Conservation (phyloP, 2,329 filamentous ascomycete genomes). For the Pseudogymnoascus sp. region DNA sequence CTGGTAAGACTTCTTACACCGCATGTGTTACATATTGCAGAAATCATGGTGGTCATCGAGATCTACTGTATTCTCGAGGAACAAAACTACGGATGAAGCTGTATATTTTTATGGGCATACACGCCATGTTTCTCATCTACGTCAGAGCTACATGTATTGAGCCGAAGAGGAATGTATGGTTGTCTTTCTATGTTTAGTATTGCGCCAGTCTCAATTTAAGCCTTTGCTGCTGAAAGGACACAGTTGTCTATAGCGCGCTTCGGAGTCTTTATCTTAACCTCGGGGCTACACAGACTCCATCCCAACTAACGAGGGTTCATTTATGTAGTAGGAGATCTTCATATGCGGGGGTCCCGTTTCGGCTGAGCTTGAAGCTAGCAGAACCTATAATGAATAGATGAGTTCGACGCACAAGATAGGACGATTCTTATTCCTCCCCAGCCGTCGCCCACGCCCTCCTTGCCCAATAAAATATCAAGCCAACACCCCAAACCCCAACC, state of each 20-base stretch:
- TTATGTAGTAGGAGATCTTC: conserved; percentile 40
- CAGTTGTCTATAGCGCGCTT: conserved; percentile 51
- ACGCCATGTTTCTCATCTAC: too few relatives aligned
- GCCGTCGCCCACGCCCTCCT: not conserved
- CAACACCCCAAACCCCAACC: conserved; percentile 43
- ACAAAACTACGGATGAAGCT: too few relatives aligned
- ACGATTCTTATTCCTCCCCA: not conserved
- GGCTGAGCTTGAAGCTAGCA: conserved; percentile 28
- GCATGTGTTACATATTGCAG: too few relatives aligned
- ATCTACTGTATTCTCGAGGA: too few relatives aligned
- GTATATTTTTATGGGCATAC: too few relatives aligned
- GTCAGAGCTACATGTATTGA: not conserved
- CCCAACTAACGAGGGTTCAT: conserved; percentile 37
- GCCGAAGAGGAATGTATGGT: not conserved
- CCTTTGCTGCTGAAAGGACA: conserved; percentile 42
- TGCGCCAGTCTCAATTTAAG: conserved; percentile 47
- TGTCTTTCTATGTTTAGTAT: not conserved
- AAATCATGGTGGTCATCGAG: too few relatives aligned
- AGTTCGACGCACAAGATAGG: not conserved
- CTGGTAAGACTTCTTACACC: too few relatives aligned
- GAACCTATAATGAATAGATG: not conserved
- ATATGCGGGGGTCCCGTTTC: conserved; percentile 40
- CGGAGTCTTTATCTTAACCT: conserved; percentile 52
- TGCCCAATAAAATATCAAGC: conserved; percentile 36
- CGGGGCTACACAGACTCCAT: conserved; percentile 43